Evolutionary conservation across 2,329 filamentous ascomycete genomes (phyloP).

Genomic region (Colletotrichum sp.): DNA sequence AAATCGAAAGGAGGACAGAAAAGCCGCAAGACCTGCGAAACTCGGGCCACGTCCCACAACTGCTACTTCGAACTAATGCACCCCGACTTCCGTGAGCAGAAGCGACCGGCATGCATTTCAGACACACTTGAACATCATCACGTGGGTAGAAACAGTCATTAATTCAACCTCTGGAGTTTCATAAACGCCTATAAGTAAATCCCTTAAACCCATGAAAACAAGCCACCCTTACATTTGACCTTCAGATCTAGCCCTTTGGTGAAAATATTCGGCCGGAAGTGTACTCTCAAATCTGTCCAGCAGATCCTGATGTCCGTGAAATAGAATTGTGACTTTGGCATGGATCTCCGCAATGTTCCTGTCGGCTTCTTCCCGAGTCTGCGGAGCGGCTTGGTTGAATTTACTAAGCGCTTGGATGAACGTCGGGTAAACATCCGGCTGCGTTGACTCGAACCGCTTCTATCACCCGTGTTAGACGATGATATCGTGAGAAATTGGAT

Average conservation of each 20-base stretch:
- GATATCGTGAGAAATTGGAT: no score
- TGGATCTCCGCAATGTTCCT: background rate
- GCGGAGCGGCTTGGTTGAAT: background rate
- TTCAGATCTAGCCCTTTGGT: background rate
- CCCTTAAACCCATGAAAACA: background rate
- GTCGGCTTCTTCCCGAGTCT: background rate
- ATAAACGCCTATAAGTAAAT: background rate
- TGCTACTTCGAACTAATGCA: background rate
- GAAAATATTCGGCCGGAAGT: background rate
- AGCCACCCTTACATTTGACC: background rate
- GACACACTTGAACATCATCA: background rate
- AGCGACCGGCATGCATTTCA: background rate
- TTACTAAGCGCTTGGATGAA: conserved; percentile 3
- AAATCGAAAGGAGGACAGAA: background rate
- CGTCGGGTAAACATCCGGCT: conserved; percentile 8
- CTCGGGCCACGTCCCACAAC: background rate
- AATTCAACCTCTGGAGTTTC: background rate
- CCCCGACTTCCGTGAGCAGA: background rate
- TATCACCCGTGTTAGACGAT: background rate
- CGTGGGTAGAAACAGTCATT: background rate
- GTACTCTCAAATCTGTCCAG: conserved; percentile 13
- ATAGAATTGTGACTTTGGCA: background rate
- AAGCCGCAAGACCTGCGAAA: background rate
- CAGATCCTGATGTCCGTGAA: conserved; percentile 4
- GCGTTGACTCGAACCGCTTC: conserved; percentile 5